Conservation (phyloP, 768 basidiomycete genomes). For the Myochromella boudieri region DNA sequence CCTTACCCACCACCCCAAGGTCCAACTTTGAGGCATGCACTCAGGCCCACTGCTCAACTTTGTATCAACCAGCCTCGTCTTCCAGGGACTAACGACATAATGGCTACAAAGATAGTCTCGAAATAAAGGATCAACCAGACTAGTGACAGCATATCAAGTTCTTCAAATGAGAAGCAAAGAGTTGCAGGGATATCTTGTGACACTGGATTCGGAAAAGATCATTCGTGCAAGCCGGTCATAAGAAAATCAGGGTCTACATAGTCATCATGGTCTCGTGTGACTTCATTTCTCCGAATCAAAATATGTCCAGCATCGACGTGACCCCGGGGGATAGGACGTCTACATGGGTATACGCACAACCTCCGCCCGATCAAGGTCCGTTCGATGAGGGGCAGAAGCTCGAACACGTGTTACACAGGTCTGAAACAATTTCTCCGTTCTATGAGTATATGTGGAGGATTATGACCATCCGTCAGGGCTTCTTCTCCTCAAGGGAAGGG, state of each 20-base stretch:
- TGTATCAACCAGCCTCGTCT: no score
- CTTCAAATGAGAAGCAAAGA: neutral
- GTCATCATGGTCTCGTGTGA: neutral
- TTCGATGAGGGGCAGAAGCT: slow-evolving; percentile 8
- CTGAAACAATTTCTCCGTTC: slow-evolving; percentile 6
- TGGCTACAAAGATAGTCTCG: no score
- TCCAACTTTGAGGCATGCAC: no score
- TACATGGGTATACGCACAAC: slow-evolving; percentile 8
- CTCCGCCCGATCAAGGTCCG: slow-evolving; percentile 10
- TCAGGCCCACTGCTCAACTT: no score
- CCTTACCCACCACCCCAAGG: no score
- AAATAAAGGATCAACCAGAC: no score
- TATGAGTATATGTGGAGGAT: slow-evolving; percentile 8
- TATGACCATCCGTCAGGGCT: slow-evolving; percentile 42
- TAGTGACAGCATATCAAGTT: no score
- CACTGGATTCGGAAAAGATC: slow-evolving; percentile 1
- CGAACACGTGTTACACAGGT: neutral
- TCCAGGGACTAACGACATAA: no score
- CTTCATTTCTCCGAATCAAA: slow-evolving; percentile 6
- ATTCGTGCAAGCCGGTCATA: neutral
- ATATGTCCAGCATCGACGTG: slow-evolving; percentile 1
- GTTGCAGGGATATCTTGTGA: slow-evolving; percentile 11
- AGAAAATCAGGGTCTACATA: neutral
- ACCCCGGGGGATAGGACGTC: neutral
- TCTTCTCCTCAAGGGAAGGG: slow-evolving; percentile 44